Evolutionary conservation across 2,329 filamentous ascomycete genomes (phyloP).

Genomic region (Clarireedia homoeocarpa): DNA sequence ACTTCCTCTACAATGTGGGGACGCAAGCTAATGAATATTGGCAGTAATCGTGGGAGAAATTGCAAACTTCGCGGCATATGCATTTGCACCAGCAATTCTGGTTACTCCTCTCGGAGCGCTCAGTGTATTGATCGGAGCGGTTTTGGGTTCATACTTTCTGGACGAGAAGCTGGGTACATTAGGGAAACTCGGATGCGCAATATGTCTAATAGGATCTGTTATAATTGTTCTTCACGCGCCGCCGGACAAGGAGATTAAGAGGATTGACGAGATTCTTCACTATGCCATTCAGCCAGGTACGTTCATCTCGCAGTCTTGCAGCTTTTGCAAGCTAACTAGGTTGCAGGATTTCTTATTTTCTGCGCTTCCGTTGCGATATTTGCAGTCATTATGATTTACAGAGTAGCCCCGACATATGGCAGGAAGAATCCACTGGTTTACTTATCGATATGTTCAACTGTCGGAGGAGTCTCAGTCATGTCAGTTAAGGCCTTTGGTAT

Average conservation of each 20-base stretch:
- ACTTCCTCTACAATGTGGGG: slow-evolving; percentile 3
- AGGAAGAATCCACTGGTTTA: slow-evolving; percentile 95
- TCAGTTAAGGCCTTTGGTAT: slow-evolving; percentile 98
- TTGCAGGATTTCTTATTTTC: slow-evolving; percentile 74
- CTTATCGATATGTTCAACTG: slow-evolving; percentile 94
- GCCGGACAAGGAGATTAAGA: slow-evolving; percentile 83
- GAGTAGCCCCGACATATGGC: slow-evolving; percentile 78
- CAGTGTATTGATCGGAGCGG: slow-evolving; percentile 89
- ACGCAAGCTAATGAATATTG: slow-evolving; percentile 21
- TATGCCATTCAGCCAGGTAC: slow-evolving; percentile 88
- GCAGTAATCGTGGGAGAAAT: slow-evolving; percentile 86
- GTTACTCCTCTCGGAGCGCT: slow-evolving; percentile 92
- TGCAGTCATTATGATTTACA: slow-evolving; percentile 92
- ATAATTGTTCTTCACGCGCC: slow-evolving; percentile 97
- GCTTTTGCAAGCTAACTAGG: slow-evolving; percentile 7
- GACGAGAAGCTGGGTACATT: slow-evolving; percentile 83
- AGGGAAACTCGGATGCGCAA: slow-evolving; percentile 90
- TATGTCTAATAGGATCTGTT: slow-evolving; percentile 90
- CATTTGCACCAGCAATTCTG: slow-evolving; percentile 96
- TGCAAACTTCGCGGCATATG: slow-evolving; percentile 96
- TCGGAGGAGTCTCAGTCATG: slow-evolving; percentile 97
- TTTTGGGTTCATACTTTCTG: slow-evolving; percentile 90
- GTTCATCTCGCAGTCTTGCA: slow-evolving; percentile 17
- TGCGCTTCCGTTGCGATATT: slow-evolving; percentile 73
- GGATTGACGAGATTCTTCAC: slow-evolving; percentile 83